Base-by-base conservation (phyloP, 495 filamentous ascomycete species). In the Amorphotheca resinae region DNA sequence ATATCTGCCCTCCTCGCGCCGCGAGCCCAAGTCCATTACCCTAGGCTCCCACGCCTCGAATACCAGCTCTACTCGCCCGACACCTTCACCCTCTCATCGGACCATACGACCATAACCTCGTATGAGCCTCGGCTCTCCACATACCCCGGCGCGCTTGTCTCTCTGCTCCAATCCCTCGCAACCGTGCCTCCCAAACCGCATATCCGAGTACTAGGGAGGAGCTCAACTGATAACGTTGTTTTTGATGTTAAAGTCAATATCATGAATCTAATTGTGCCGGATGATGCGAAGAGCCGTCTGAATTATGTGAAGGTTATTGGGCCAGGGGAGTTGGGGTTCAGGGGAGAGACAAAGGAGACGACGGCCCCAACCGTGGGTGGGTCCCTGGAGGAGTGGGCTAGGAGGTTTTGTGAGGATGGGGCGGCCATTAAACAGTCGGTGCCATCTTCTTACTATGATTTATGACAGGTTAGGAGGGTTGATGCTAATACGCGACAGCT, bases 231-330 rank as follows among this genome's bases (percentile, higher is more conserved):
- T 12, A 53, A 49, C 28, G 32, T 57, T 16, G n/a, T 55, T 9
- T 74, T 76, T 43, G 59, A 62, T 34, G 53, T 74, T 42, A 66
- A 65, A 48, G 54, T 76, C 9, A 76, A 76, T 46, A 59, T 72
- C 25, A 67, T 76, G 61, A 60, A 56, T 31, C 51, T 73, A 23
- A 59, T 76, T 9, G 55, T 74, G 17, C 37, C 38, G n/a, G 45
- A 39, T 50, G 67, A 41, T 49, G 60, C 26, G 46, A 56, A 61
- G 30, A 52, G 22, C 18, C 38, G 62, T 11, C 63, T 71, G 58
- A 70, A 76, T 46, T 74, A 73, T 53, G 56, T 76, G 41, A 64
- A 68, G 34, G 63, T 68, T 40, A 67, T 73, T n/a, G 60, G 55
- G 0, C 50, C 52, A 12, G 66, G 61, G 9, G 70, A 74, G 51